Conservation (phyloP, 306 rosid species). For the Prinsepia uniflora region DNA sequence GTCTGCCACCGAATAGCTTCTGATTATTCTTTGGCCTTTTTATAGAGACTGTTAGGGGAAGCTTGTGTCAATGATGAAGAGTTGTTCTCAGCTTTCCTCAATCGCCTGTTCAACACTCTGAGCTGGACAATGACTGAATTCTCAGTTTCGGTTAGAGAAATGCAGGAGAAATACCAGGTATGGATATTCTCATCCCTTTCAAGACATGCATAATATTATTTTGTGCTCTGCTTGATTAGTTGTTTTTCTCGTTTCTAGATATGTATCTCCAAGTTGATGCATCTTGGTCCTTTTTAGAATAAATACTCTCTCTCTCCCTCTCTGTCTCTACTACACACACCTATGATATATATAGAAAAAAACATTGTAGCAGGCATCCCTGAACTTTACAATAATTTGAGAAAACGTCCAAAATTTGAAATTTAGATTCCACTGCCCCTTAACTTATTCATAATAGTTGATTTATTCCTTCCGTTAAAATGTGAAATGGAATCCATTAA, state of each 20-base stretch:
- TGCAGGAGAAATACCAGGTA: conserved; percentile 92
- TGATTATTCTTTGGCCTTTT: conserved; percentile 25
- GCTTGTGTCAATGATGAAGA: conserved; percentile 72
- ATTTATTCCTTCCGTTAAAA: too few species aligned
- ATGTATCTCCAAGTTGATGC: not conserved
- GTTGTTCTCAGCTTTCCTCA: conserved; percentile 86
- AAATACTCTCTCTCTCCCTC: not conserved
- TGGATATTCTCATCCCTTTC: not conserved
- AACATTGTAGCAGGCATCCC: too few species aligned
- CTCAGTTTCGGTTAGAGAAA: conserved; percentile 89
- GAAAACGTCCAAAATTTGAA: too few species aligned
- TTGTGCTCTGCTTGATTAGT: not conserved
- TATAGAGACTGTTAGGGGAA: conserved; percentile 74
- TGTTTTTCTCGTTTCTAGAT: not conserved
- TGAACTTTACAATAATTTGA: too few species aligned
- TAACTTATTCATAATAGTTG: too few species aligned
- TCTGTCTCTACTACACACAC: too few species aligned
- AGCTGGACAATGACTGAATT: conserved; percentile 99
- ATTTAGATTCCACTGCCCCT: too few species aligned
- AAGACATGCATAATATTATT: not conserved
- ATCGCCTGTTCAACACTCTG: conserved; percentile 89
- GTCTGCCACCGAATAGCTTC: conserved; percentile 22
- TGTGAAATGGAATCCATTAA: too few species aligned
- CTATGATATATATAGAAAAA: not conserved
- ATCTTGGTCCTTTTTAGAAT: not conserved